These are phyloP conservation scores for Candida railenensis DNA, from an alignment of 805 yeast genomes.

Conservation along the genomic window DNA sequence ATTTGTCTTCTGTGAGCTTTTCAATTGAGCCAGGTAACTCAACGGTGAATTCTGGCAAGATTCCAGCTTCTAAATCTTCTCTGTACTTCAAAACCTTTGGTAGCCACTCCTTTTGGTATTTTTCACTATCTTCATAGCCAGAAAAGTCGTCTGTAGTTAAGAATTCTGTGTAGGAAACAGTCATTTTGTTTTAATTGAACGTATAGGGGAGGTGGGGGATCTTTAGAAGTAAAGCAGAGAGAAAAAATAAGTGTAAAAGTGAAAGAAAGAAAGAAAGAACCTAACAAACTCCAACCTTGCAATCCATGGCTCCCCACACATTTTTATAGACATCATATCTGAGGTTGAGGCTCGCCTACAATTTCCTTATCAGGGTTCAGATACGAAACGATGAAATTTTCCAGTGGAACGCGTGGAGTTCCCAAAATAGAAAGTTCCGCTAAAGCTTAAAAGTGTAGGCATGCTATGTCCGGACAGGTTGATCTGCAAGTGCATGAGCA, in stretches of 20 bases:
- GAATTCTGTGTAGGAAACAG: slow-evolving; percentile 19
- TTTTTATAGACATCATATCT: not conserved
- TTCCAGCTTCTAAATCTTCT: slow-evolving; percentile 25
- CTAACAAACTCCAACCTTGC: too few relatives aligned
- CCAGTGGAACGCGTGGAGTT: not conserved
- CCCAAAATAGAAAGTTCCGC: not conserved
- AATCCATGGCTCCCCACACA: not conserved
- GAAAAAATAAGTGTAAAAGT: not conserved
- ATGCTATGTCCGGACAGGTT: not conserved
- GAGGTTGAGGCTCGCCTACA: not conserved
- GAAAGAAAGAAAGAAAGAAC: not conserved
- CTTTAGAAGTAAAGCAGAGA: too few relatives aligned
- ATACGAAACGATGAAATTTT: not conserved
- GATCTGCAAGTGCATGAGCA: not conserved
- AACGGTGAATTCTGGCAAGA: slow-evolving; percentile 28
- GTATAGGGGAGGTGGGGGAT: too few relatives aligned
- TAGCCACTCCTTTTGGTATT: slow-evolving; percentile 38
- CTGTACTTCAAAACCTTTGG: slow-evolving; percentile 47
- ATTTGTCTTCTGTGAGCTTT: slow-evolving; percentile 27
- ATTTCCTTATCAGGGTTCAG: not conserved
- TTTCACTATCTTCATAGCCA: slow-evolving; percentile 40
- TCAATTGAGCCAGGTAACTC: slow-evolving; percentile 33
- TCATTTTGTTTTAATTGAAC: slow-evolving; percentile 4
- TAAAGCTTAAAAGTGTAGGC: too few relatives aligned
- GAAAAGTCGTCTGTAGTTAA: slow-evolving; percentile 30